Base-by-base conservation (phyloP, 1,139 yeast genomes). In the Pichia sp. region DNA sequence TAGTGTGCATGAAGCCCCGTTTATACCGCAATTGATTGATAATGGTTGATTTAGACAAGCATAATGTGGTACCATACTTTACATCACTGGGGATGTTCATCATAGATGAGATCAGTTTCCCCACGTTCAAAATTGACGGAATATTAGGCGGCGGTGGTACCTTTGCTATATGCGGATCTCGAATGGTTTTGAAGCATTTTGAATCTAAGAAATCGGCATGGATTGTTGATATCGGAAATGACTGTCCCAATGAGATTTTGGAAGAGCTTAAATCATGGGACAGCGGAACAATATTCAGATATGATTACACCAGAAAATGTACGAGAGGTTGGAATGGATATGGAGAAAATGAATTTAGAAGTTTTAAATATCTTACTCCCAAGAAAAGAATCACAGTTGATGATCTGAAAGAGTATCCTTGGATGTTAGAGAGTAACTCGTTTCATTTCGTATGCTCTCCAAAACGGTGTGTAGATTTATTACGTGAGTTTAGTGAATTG, bases 71-170 rank as follows among this genome's bases (percentile, higher is more conserved):
- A 7, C 64, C 67, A 8, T 63, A 79, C 19, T 74, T 85, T 58
- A 74, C 84, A 13, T 80, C 95, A 1, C 73, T 88, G 70, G 98
- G 97, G 50, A 86, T 92, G 90, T 87, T 90, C 70, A 90, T 92
- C 63, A 79, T 92, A n/a, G 98, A 92, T 68, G 96, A 89, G 60
- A 89, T 90, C 62, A 83, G 81, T 54, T 84, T 80, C 63, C 72
- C 76, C 49, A 70, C 74, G 26, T 72, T 76, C 6, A 64, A 80
- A 0, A 79, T 80, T 31, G 67, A 70, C 51, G 73, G 88, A 64
- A 75, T 90, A 8, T 75, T 89, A 46, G 98, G 97, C 0, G 98
- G 98, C 0, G 98, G 92, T 1, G 97, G 96, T 0, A 80, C 93
- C 0, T 92, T 81, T 67, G 90, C 92, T 1, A 81, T 84, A 1